Evolutionary conservation across 768 basidiomycete genomes (phyloP), one percentile per base, ranked within the genome.

Genomic region (Pleurotus giganteus): DNA sequence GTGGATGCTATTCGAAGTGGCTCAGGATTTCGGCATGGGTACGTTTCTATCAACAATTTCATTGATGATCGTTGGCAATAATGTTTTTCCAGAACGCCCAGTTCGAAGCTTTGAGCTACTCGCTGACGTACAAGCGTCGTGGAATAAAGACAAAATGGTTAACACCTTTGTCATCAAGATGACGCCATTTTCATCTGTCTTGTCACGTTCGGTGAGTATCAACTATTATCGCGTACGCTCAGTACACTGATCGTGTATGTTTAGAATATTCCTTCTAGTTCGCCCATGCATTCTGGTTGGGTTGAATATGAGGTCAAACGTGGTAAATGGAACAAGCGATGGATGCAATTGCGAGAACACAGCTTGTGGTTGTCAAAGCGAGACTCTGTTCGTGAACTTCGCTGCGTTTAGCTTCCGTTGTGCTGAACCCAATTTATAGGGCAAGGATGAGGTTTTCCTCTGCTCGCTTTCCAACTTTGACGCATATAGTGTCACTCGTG

Each of bases 301-400:
- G 84, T 98, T 23, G 91, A 98, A 67, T 90, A 86, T 81, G 92
- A 96, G 73, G 77, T 75, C 42, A 98, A 96, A 72, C 83, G 88
- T 56, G 94, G 94, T 31, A 97, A 97, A 70, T 99, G 96, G 97
- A 87, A 77, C 54, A 98, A 98, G 71, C 82, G 93, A 29, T 95
- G 87, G 84, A 75, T 99, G 65, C 84, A 87, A 62, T 80, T 97
- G 23, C 80, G 91, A 45, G 93, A 95, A 63, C 91, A 95, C 59
- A 82, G 83, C 57, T 65, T 98, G 52, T 96, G 86, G 80, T 66
- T 96, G 32, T 88, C 91, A 27, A 98, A 98, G 71, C 87, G 90
- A 15, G 93, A 97, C 53, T 88, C 83, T 65, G 94, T 94, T 60
- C 59, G 81, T 73, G 31, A 24, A 53, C 4, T 34, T 52, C 41